Percentiles rank a stretch among this genome's conserved stretches.
These are phyloP conservation scores for Trichoderma parareesei DNA, from an alignment of 495 filamentous ascomycete species.

Conservation along the genomic window DNA sequence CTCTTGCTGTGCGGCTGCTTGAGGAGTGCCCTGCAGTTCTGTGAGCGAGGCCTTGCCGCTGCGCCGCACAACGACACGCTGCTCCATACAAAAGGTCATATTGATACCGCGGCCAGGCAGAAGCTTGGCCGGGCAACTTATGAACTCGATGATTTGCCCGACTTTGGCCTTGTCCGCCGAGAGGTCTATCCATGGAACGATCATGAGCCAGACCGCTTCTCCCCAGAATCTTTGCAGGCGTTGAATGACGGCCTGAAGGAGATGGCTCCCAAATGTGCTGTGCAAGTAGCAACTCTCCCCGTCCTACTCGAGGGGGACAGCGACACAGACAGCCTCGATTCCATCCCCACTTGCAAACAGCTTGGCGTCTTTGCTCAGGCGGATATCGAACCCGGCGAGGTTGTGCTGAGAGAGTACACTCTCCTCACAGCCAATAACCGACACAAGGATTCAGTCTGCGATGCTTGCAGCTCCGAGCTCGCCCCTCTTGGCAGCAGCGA, in stretches of 20 bases:
- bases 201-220: constrained; percentile 79
- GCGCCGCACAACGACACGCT: constrained; percentile 40
- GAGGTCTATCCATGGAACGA: constrained; percentile 93
- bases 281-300: constrained; percentile 65
- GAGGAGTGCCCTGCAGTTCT: constrained; percentile 61
- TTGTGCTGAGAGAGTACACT: constrained; percentile 70
- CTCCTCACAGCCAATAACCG: constrained; percentile 76
- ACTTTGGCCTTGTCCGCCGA: constrained; percentile 68
- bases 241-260: constrained; percentile 58
- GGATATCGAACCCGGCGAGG: constrained; percentile 67
- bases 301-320: constrained; percentile 46
- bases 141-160: constrained; percentile 49
- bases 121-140: constrained; percentile 34
- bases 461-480: constrained; percentile 74
- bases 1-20: constrained; percentile 62
- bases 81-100: constrained; percentile 36
- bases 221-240: constrained; percentile 52
- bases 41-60: constrained; percentile 39
- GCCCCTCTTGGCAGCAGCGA: constrained; percentile 45
- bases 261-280: constrained; percentile 63
- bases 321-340: constrained; percentile 34
- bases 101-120: constrained; percentile 37
- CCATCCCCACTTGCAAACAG: constrained; percentile 55
- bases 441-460: constrained; percentile 71
- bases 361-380: constrained; percentile 82